phyloP scores from a whole-genome alignment of 345 rosid genomes.

The Eucalyptus lansdowneana region DNA sequence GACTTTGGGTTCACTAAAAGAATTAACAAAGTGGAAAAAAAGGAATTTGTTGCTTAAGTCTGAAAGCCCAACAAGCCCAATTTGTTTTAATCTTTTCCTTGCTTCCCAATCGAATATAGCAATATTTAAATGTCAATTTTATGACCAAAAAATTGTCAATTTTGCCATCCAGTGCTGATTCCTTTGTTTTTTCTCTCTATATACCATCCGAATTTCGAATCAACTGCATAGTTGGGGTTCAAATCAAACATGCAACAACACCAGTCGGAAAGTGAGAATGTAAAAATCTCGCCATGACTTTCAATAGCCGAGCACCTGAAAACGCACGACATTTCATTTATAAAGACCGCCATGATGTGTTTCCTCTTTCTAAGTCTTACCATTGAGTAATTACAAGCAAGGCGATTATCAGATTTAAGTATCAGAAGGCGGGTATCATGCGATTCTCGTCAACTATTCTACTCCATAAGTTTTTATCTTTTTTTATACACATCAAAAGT shows the following conservation, averaged over 20 bases:
- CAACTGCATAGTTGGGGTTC: not conserved
- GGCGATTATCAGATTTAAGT: too few relatives aligned
- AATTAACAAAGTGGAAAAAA: not conserved
- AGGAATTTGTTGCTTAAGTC: not conserved
- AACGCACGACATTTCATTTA: not conserved
- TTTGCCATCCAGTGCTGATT: too few relatives aligned
- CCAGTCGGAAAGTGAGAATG: not conserved
- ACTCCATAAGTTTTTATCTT: too few relatives aligned
- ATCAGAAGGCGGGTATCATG: too few relatives aligned
- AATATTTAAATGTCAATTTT: not conserved
- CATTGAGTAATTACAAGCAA: too few relatives aligned
- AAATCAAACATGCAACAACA: not conserved
- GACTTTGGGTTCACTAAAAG: not conserved
- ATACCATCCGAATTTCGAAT: not conserved
- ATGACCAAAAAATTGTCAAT: too few relatives aligned
- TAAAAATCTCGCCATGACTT: not conserved
- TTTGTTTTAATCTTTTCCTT: not conserved
- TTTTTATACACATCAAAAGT: too few relatives aligned
- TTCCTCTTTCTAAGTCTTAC: too few relatives aligned
- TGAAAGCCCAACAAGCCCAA: not conserved
- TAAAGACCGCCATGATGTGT: not conserved
- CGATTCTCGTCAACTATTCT: too few relatives aligned
- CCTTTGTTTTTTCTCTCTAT: not conserved
- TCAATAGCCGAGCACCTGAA: not conserved
- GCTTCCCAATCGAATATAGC: not conserved